Percentiles rank a stretch among this genome's conserved stretches.
These are phyloP conservation scores for Balakata baccata DNA, from an alignment of 345 rosid genomes.

Conservation along the genomic window DNA sequence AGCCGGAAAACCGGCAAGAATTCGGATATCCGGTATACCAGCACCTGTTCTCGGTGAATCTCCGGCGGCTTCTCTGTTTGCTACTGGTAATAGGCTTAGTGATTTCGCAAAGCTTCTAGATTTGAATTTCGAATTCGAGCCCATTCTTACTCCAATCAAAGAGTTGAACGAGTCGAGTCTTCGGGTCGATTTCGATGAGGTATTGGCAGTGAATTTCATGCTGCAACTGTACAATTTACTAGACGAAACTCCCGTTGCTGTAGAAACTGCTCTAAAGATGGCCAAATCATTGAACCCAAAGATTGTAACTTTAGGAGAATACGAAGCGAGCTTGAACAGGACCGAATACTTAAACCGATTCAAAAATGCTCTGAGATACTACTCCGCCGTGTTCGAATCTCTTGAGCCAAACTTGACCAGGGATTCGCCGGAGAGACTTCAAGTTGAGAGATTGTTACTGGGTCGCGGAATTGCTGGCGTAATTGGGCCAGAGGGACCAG, in stretches of 20 bases:
- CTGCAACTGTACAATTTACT: constrained; percentile 69
- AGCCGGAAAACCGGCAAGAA: constrained; percentile 58
- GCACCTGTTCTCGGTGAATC: constrained; percentile 66
- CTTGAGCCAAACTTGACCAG: constrained; percentile 66
- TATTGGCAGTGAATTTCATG: constrained; percentile 78
- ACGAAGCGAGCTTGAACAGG: constrained; percentile 69
- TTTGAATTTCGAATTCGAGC: constrained; percentile 74
- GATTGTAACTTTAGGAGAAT: constrained; percentile 77
- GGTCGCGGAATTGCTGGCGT: constrained; percentile 59
- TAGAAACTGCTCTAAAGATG: constrained; percentile 56
- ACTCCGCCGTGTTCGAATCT: constrained; percentile 71
- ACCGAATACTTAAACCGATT: constrained; percentile 57
- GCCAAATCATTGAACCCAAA: constrained; percentile 62
- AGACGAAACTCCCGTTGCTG: constrained; percentile 47
- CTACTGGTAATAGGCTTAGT: constrained; percentile 77
- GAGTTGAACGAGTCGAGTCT: constrained; percentile 54
- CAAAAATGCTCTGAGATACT: constrained; percentile 58
- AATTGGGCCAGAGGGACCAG: constrained; percentile 51
- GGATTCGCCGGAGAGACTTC: constrained; percentile 55
- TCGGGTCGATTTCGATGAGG: constrained; percentile 63
- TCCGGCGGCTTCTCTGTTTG: constrained; percentile 54
- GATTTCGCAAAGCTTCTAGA: constrained; percentile 74
- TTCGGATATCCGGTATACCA: constrained; percentile 90
- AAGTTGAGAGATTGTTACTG: constrained; percentile 57
- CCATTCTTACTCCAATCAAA: constrained; percentile 59